Conservation (phyloP, 495 filamentous ascomycete species). For the Staphylotrichum longicolle region DNA sequence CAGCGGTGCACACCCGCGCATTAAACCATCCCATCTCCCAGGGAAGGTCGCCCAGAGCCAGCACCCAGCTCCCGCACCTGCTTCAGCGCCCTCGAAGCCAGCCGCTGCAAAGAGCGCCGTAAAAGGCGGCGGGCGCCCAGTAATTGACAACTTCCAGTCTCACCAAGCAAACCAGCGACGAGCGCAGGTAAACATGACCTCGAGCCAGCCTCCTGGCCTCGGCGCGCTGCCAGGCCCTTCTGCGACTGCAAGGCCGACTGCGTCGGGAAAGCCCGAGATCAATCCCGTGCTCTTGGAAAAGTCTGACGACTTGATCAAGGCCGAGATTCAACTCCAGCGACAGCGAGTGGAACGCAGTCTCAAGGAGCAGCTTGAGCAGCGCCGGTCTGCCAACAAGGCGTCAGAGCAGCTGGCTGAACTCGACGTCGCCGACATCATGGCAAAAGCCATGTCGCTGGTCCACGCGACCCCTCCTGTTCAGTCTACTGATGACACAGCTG, state of each 20-base stretch:
- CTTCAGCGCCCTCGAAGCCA: constrained; percentile 26
- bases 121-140: constrained; percentile 31
- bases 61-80: constrained; percentile 26
- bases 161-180: constrained; percentile 40
- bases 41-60: constrained; percentile 45
- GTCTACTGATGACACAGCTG: constrained; percentile 56
- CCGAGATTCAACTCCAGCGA: constrained; percentile 76
- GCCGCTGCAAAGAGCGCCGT: constrained; percentile 23
- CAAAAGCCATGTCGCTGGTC: constrained; percentile 68
- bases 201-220: constrained; percentile 28
- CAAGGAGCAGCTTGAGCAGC: constrained; percentile 70
- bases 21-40: constrained; percentile 48
- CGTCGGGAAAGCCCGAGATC: constrained; percentile 51
- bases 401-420: constrained; percentile 66
- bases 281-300: constrained; percentile 81
- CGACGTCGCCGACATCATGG: constrained; percentile 71
- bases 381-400: constrained; percentile 50
- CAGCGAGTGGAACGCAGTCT: constrained; percentile 75
- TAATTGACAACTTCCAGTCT: constrained; percentile 39
- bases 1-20: constrained; percentile 37
- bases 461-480: constrained; percentile 38
- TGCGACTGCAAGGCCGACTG: constrained; percentile 32
- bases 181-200: constrained; percentile 26
- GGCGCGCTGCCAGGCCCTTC: constrained; percentile 25
- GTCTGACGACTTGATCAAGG: constrained; percentile 76